Evolutionary conservation across 768 basidiomycete genomes (phyloP), one percentile per base, ranked within the genome.

Genomic region (Tephrocybe sp.): DNA sequence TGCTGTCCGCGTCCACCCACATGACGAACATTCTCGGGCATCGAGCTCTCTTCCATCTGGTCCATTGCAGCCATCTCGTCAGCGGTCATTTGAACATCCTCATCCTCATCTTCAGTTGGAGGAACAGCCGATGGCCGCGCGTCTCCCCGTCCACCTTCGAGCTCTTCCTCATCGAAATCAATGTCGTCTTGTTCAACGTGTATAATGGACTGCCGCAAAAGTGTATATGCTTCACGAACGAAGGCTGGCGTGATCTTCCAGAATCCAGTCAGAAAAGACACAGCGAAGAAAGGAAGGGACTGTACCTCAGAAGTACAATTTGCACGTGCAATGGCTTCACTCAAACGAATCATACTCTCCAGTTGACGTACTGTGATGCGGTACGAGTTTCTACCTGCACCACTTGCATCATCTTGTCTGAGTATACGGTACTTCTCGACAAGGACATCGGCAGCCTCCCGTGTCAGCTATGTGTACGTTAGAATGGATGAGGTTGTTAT

Each of bases 121-220:
- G 57, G 55, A 8, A 67, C 61, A 11, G 64, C 60, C 29, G 64
- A 64, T 27, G 61, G 69, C 3, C 63, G 67, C 23, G 69, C 66
- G 24, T 62, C 66, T n/a, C 60, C 71, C 8, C 75, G 79, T 55
- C 80, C 79, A 16, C 76, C 82, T 45, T 78, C 75, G 2, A 78
- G 68, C 50, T 92, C 92, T 59, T 95, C 92, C 57, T 94, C 91
- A 61, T 98, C 97, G 66, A 98, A 90, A 64, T 97, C 93, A 61
- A 99, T 86, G 60, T 98, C 95, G 63, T 99, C 97, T 65, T 98
- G 94, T 63, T 99, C 97, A 52, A 99, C 94, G 61, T 98, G 97
- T 59, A 99, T 97, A 69, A 99, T 99, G 2, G 97, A 98, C 64
- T 97, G 94, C 21, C 91, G 84, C 11, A 99, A 75, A 16, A 99